Evolutionary conservation across 495 filamentous ascomycete genomes (phyloP).

Genomic region (Neurospora sp.): DNA sequence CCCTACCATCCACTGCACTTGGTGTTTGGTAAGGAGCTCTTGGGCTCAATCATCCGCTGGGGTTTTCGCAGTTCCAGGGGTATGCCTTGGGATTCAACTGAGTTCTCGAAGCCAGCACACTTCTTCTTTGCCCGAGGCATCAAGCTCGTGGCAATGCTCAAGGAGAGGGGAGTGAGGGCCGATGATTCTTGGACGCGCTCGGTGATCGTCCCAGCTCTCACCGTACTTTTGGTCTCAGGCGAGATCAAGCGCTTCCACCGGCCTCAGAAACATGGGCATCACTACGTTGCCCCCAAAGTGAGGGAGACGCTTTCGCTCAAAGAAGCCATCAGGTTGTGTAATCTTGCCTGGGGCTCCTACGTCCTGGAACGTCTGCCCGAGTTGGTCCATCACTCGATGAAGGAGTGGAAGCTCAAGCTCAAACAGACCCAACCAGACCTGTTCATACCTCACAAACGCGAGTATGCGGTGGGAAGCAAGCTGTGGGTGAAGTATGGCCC

Average conservation of each 20-base stretch:
- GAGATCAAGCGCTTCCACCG: slow-evolving; percentile 1
- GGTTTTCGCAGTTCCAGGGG: slow-evolving; percentile 11
- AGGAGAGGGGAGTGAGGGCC: slow-evolving; percentile 14
- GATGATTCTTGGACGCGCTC: not conserved
- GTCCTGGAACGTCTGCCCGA: slow-evolving; percentile 17
- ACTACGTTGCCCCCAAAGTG: slow-evolving; percentile 4
- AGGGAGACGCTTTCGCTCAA: slow-evolving; percentile 13
- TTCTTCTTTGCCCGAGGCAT: slow-evolving; percentile 17
- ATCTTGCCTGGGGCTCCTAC: slow-evolving; percentile 25
- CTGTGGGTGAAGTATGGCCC: not conserved
- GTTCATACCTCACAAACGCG: not conserved
- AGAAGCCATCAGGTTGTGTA: slow-evolving; percentile 19
- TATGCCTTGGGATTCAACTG: not conserved
- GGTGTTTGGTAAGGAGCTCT: slow-evolving; percentile 20
- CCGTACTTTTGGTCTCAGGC: slow-evolving; percentile 18
- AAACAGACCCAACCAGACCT: not conserved
- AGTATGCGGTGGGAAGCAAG: not conserved
- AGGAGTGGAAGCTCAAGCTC: not conserved
- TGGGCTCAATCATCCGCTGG: slow-evolving; percentile 19
- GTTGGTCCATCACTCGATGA: not conserved
- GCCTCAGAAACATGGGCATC: not conserved
- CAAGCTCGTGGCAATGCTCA: slow-evolving; percentile 14
- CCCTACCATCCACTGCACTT: slow-evolving; percentile 21
- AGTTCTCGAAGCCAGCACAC: not conserved
- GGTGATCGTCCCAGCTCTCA: slow-evolving; percentile 12